A percentile compares a stretch with the other conserved stretches of the same genome.
Evolutionary conservation across 2,329 filamentous ascomycete genomes (phyloP).

Genomic region (Botrytis paeoniae): DNA sequence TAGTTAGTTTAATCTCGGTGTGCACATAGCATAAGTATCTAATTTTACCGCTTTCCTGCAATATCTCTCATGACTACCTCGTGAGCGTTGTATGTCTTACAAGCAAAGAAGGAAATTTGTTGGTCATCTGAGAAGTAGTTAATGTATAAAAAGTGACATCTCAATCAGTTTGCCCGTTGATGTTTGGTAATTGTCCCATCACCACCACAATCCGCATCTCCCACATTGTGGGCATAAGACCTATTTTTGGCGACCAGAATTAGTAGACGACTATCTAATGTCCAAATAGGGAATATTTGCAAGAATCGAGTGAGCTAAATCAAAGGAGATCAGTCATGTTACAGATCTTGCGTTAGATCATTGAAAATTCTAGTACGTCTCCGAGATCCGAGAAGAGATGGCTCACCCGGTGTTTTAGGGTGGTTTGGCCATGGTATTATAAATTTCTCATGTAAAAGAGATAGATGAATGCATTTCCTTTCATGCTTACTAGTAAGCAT

Average conservation of each 20-base stretch:
- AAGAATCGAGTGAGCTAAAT: rapidly evolving
- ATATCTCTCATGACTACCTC: background rate
- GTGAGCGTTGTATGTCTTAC: background rate
- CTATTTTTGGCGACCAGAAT: rapidly evolving
- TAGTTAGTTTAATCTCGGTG: background rate
- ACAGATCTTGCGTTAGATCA: background rate
- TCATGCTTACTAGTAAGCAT: background rate
- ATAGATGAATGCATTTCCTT: no score
- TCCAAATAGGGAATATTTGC: rapidly evolving
- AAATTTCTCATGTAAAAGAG: background rate
- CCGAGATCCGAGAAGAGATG: background rate
- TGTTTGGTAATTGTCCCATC: background rate
- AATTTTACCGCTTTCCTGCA: background rate
- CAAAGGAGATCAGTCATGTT: background rate
- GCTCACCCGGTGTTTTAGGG: background rate
- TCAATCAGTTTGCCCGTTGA: background rate
- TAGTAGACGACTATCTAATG: rapidly evolving
- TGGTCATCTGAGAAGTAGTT: rapidly evolving
- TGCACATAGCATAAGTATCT: background rate
- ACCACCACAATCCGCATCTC: background rate
- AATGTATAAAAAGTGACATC: background rate
- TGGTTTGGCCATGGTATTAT: rapidly evolving
- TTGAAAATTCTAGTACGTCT: background rate
- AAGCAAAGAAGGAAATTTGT: rapidly evolving
- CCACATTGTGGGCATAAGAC: rapidly evolving